Conservation (phyloP, 2,329 filamentous ascomycete species). For the Cucurbitaria berberidis region DNA sequence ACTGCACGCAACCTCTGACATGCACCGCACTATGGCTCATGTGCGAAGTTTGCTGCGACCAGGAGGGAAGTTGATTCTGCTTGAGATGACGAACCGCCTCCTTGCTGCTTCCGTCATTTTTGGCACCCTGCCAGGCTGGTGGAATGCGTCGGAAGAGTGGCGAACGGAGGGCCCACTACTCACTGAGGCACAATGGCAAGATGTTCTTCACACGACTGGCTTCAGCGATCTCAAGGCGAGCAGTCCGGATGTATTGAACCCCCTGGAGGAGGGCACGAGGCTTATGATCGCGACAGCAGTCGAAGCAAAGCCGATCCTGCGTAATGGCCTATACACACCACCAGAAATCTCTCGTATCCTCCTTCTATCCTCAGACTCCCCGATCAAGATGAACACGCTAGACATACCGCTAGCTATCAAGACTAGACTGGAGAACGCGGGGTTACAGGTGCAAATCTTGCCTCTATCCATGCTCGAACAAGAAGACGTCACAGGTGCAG, state of each 20-base stretch:
- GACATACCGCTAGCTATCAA: slow-evolving; percentile 13
- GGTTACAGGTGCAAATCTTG: slow-evolving; percentile 9
- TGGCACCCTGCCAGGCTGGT: slow-evolving; percentile 34
- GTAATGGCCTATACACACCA: slow-evolving; percentile 7
- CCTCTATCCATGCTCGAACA: slow-evolving; percentile 8
- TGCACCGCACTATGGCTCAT: slow-evolving; percentile 28
- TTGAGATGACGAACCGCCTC: slow-evolving; percentile 43
- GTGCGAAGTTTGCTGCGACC: slow-evolving; percentile 40
- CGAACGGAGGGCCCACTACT: slow-evolving; percentile 37
- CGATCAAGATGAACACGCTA: slow-evolving; percentile 9
- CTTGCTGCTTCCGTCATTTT: slow-evolving; percentile 24
- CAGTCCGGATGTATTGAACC: slow-evolving; percentile 15
- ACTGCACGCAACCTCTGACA: slow-evolving; percentile 30
- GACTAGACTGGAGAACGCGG: slow-evolving; percentile 4
- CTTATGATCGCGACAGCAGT: slow-evolving; percentile 19
- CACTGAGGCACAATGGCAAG: slow-evolving; percentile 43
- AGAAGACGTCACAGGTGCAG: slow-evolving; percentile 3
- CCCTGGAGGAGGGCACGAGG: slow-evolving; percentile 19
- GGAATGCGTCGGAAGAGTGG: slow-evolving; percentile 34
- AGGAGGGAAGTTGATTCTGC: slow-evolving; percentile 54
- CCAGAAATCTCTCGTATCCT: slow-evolving; percentile 11
- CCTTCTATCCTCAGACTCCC: slow-evolving; percentile 12
- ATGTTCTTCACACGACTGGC: slow-evolving; percentile 37
- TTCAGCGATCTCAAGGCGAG: slow-evolving; percentile 33
- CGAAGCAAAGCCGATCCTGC: slow-evolving; percentile 6